These are phyloP conservation scores for Apostasia ramifera DNA, from an alignment of 106 monocot species.

Conservation along the genomic window DNA sequence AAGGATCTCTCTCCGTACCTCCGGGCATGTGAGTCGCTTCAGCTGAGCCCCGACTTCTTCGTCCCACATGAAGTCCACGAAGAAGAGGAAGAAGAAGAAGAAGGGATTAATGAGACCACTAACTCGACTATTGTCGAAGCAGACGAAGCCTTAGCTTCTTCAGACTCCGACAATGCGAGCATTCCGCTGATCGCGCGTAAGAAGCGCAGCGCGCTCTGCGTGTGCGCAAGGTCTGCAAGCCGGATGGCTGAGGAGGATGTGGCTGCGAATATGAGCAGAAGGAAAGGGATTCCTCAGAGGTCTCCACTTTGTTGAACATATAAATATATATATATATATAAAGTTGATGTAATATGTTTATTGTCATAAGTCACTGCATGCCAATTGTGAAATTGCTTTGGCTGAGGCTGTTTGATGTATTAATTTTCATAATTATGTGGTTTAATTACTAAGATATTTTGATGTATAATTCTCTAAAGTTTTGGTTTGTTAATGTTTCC, in stretches of 20 bases:
- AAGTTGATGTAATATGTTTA: too few relatives aligned
- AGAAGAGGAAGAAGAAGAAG: constrained; percentile 19
- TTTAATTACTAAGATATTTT: too few relatives aligned
- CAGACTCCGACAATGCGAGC: constrained; percentile 77
- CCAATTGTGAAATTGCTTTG: too few relatives aligned
- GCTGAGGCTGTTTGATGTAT: too few relatives aligned
- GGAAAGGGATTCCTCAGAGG: constrained; percentile 86
- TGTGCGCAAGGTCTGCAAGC: constrained; percentile 40
- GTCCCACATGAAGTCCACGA: constrained; percentile 33
- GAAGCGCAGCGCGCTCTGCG: constrained; percentile 50
- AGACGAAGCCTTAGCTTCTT: constrained; percentile 52
- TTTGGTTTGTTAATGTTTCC: too few relatives aligned
- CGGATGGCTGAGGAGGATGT: constrained; percentile 43
- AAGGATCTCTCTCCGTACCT: constrained; percentile 61
- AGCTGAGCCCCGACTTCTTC: constrained; percentile 67
- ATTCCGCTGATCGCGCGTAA: constrained; percentile 26
- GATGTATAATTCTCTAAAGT: too few relatives aligned
- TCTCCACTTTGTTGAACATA: constrained; percentile 68
- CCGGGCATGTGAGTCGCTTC: constrained; percentile 50
- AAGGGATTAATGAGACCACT: constrained; percentile 37
- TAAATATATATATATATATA: too few relatives aligned
- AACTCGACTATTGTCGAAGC: constrained; percentile 75
- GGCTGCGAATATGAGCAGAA: constrained; percentile 66
- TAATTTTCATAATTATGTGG: too few relatives aligned
- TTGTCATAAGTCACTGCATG: too few relatives aligned